phyloP scores from a whole-genome alignment of 2,329 filamentous ascomycete species.

The Ceratocystis cubensis region DNA sequence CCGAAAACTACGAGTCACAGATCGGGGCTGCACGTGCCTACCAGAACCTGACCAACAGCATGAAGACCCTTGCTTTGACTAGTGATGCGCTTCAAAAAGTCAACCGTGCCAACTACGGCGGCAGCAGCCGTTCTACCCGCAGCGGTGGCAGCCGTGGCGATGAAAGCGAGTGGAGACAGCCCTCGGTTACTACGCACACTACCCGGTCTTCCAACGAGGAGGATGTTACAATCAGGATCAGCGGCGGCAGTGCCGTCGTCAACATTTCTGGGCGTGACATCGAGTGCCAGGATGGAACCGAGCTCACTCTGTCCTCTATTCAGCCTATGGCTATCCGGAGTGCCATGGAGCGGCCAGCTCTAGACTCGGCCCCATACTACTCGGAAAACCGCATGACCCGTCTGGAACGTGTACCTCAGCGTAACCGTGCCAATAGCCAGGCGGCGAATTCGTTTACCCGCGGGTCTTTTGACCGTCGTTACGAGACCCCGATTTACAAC shows the following conservation, averaged over 20 bases:
- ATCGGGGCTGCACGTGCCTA: constrained; percentile 35
- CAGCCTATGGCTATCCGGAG: constrained; percentile 28
- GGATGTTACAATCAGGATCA: constrained; percentile 50
- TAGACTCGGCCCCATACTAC: constrained; percentile 28
- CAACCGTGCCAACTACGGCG: constrained; percentile 34
- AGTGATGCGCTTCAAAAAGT: constrained; percentile 43
- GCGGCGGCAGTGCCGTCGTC: constrained; percentile 43
- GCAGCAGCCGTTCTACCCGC: constrained; percentile 44
- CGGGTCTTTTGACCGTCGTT: constrained; percentile 19
- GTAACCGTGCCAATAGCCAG: constrained; percentile 38
- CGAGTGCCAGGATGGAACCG: constrained; percentile 45
- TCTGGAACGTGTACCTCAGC: constrained; percentile 35
- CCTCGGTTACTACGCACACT: constrained; percentile 49
- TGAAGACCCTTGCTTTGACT: constrained; percentile 28
- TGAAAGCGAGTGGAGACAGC: constrained; percentile 47
- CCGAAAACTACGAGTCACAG: constrained; percentile 29
- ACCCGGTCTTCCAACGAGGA: constrained; percentile 43
- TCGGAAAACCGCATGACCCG: constrained; percentile 38
- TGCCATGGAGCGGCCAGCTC: constrained; percentile 41
- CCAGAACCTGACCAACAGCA: constrained; percentile 22
- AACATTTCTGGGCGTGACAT: constrained; percentile 46
- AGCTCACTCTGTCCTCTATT: constrained; percentile 42
- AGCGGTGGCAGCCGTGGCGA: constrained; percentile 46
- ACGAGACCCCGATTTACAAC: constrained; percentile 18
- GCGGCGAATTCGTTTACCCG: constrained; percentile 34